phyloP scores from a whole-genome alignment of 139 green algal genomes.

The Closterium sp. region DNA sequence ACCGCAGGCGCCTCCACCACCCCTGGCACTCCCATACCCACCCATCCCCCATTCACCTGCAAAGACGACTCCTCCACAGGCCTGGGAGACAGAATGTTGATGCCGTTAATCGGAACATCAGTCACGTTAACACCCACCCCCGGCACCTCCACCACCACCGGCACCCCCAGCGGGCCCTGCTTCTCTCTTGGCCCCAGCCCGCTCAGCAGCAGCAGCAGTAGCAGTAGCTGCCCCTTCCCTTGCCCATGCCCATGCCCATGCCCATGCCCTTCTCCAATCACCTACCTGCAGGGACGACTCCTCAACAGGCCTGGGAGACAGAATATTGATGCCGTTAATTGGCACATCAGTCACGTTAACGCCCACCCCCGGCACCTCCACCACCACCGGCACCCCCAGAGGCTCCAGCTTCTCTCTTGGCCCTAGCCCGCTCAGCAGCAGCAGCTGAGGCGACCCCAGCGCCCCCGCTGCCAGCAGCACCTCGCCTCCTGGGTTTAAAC shows the following conservation, averaged over 20 bases:
- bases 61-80: too few species aligned
- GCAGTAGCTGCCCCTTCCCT: too few species aligned
- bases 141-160: too few species aligned
- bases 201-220: too few species aligned
- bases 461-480: slow-evolving; percentile 26
- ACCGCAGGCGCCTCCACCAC: not conserved
- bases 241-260: too few species aligned
- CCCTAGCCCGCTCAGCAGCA: slow-evolving; percentile 28
- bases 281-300: slow-evolving; percentile 3
- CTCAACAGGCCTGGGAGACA: slow-evolving; percentile 15
- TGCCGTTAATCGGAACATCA: too few species aligned
- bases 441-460: slow-evolving; percentile 24
- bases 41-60: too few species aligned
- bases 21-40: too few species aligned
- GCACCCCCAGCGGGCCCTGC: not conserved
- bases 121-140: too few species aligned
- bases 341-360: slow-evolving; percentile 20
- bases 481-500: slow-evolving; percentile 6
- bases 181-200: not conserved
- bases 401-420: slow-evolving; percentile 14
- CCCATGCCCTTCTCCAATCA: not conserved
- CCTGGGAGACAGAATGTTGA: too few species aligned
- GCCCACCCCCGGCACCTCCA: slow-evolving; percentile 4
- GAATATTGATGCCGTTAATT: slow-evolving; percentile 20
- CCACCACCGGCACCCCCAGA: slow-evolving; percentile 11